Percentiles rank a stretch among this genome's conserved stretches.
phyloP scores from a whole-genome alignment of 352 stramenopile genomes.

The Phytophthora foliorum region DNA sequence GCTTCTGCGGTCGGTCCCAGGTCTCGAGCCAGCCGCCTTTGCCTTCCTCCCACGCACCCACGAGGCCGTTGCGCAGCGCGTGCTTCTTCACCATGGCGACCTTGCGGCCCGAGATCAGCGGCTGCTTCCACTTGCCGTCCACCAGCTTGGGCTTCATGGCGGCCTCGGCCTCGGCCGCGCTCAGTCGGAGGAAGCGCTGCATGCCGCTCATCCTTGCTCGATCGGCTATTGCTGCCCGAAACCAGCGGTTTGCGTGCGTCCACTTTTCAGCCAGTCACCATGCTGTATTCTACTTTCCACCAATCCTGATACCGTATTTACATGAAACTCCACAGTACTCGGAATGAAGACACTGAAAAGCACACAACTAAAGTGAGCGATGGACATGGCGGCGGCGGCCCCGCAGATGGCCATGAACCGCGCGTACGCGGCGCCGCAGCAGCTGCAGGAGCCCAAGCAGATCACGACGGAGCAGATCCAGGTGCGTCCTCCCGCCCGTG shows the following conservation, averaged over 20 bases:
- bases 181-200: slow-evolving; percentile 82
- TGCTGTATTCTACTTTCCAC: slow-evolving; percentile 15
- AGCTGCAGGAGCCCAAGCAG: slow-evolving; percentile 63
- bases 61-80: slow-evolving; percentile 70
- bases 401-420: slow-evolving; percentile 49
- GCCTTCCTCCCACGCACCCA: slow-evolving; percentile 81
- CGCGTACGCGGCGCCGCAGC: slow-evolving; percentile 32
- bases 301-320: slow-evolving; percentile 27
- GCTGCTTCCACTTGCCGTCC: slow-evolving; percentile 89
- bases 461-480: slow-evolving; percentile 88
- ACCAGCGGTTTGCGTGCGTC: slow-evolving; percentile 28
- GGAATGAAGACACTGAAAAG: not conserved
- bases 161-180: slow-evolving; percentile 72
- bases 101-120: slow-evolving; percentile 83
- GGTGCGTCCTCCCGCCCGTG: slow-evolving; percentile 35
- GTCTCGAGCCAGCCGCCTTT: slow-evolving; percentile 85
- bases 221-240: slow-evolving; percentile 23
- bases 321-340: not conserved
- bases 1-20: slow-evolving; percentile 84
- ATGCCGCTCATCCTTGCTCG: slow-evolving; percentile 45
- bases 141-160: slow-evolving; percentile 85
- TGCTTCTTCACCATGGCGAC: slow-evolving; percentile 88
- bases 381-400: slow-evolving; percentile 33
- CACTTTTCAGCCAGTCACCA: slow-evolving; percentile 43
- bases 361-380: slow-evolving; percentile 8